phyloP scores from a whole-genome alignment of 2,329 filamentous ascomycete species.

The Pseudopithomyces maydicus region DNA sequence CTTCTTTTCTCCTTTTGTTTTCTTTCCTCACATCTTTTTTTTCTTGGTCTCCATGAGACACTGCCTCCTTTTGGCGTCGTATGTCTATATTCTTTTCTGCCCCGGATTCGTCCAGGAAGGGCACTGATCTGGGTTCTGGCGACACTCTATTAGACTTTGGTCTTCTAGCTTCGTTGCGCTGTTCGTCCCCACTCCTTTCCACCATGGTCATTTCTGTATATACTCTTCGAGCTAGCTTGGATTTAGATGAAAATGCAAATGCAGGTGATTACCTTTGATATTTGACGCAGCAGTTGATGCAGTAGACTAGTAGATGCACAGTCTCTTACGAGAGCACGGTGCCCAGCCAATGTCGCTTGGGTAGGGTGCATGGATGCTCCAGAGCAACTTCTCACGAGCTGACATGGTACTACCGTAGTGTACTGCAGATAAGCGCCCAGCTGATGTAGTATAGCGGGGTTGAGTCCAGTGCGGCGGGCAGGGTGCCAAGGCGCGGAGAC shows the following conservation, averaged over 20 bases:
- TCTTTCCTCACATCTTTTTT: too few species aligned
- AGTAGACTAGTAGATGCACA: too few species aligned
- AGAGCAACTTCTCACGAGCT: not conserved
- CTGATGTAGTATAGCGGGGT: constrained; percentile 5
- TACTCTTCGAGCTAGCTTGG: not conserved
- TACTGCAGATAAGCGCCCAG: constrained; percentile 2
- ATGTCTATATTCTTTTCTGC: not conserved
- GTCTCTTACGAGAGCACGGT: too few species aligned
- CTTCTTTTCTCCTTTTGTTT: not conserved
- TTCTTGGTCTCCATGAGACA: too few species aligned
- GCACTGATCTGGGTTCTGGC: not conserved
- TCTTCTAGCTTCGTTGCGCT: not conserved
- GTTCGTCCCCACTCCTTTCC: not conserved
- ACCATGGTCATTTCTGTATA: not conserved
- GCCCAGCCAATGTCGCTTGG: too few species aligned
- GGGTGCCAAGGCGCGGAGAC: constrained; percentile 8
- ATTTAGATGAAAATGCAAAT: not conserved
- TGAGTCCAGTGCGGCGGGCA: not conserved
- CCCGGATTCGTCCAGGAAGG: not conserved
- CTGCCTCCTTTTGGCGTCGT: not conserved
- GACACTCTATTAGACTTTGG: not conserved
- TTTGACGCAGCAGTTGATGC: not conserved
- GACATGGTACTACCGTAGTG: not conserved
- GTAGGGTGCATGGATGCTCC: too few species aligned
- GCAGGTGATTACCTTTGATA: not conserved